Conservation (phyloP, 768 basidiomycete genomes). For the Mrakia frigida region DNA sequence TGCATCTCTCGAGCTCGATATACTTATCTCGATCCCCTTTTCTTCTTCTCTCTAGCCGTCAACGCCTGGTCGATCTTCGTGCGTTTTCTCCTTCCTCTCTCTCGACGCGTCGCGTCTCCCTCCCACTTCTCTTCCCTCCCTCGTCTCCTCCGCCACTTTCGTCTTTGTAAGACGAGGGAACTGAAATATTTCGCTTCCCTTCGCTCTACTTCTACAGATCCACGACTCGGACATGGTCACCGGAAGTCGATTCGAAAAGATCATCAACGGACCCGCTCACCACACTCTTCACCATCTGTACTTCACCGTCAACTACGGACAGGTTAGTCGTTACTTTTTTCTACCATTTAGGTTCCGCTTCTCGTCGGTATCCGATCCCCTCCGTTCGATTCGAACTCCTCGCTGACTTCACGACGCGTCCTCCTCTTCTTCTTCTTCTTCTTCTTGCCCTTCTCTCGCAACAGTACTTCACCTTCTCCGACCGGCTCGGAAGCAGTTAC, state of each 20-base stretch:
- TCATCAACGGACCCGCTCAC: slow-evolving; percentile 95
- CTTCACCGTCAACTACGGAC: neutral
- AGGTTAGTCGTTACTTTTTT: neutral
- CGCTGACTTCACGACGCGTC: neutral
- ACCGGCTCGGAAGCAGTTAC: neutral
- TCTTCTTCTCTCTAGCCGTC: neutral
- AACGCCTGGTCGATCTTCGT: neutral
- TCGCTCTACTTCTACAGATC: neutral
- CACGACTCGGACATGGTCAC: slow-evolving; percentile 87
- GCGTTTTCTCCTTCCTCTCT: neutral
- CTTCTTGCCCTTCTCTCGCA: too few species aligned
- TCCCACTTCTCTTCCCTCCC: neutral
- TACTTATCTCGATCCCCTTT: neutral
- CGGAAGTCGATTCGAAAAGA: neutral
- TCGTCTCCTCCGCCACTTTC: neutral
- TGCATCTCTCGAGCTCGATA: neutral
- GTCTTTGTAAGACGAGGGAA: neutral
- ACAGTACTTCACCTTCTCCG: neutral
- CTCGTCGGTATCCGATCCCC: neutral
- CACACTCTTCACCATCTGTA: slow-evolving; percentile 80
- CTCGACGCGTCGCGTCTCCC: too few species aligned
- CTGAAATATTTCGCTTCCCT: too few species aligned
- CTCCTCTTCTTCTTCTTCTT: neutral
- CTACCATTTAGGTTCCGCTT: neutral
- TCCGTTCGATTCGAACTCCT: neutral